Conservation (phyloP, 2,329 filamentous ascomycete species). For the Penicillium sumatraense region DNA sequence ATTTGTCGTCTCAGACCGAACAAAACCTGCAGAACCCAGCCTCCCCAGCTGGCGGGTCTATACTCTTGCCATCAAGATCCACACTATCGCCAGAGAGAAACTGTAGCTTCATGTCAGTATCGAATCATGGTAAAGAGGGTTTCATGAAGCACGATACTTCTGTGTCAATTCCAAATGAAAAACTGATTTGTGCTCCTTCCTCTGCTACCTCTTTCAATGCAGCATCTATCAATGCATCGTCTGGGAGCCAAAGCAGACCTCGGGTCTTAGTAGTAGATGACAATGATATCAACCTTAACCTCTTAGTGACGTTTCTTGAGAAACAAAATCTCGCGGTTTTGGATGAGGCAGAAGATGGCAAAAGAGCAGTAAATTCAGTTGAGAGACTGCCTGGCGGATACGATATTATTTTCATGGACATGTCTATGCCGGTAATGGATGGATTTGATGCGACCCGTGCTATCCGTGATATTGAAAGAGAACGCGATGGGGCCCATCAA, state of each 20-base stretch:
- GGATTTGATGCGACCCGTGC: constrained; percentile 51
- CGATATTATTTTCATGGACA: constrained; percentile 53
- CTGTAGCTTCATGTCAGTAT: too few species aligned
- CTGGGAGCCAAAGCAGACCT: constrained; percentile 7
- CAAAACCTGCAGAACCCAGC: neutral
- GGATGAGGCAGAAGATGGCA: constrained; percentile 46
- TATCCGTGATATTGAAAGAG: constrained; percentile 38
- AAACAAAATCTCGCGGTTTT: constrained; percentile 38
- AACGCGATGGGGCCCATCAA: constrained; percentile 24
- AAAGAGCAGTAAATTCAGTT: constrained; percentile 44
- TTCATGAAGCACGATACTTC: too few species aligned
- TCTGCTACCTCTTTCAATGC: neutral
- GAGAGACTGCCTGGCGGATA: constrained; percentile 35
- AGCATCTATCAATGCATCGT: neutral
- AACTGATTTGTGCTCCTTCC: neutral
- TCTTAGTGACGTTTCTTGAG: constrained; percentile 45
- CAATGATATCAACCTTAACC: constrained; percentile 48
- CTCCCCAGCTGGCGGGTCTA: too few species aligned
- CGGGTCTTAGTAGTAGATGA: constrained; percentile 49
- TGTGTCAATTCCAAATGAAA: too few species aligned
- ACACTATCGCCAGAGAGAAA: too few species aligned
- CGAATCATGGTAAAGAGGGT: too few species aligned
- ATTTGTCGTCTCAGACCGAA: neutral
- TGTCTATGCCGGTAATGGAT: constrained; percentile 53
- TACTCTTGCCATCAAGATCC: too few species aligned